Conservation (phyloP, 441 rosid species). For the Populus hybrid region DNA sequence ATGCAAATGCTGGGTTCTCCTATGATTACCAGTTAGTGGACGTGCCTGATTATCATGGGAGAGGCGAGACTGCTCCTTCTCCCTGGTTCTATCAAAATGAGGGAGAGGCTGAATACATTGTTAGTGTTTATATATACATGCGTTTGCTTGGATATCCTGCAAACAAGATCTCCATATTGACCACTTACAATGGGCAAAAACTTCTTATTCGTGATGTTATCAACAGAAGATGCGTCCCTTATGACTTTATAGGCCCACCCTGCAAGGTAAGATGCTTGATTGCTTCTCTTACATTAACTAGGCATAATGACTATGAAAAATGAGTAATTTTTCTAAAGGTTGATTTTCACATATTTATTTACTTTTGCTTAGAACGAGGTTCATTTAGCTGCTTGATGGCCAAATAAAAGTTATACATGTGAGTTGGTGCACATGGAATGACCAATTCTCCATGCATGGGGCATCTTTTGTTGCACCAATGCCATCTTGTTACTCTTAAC, state of each 20-base stretch:
- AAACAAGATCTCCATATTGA: constrained; percentile 89
- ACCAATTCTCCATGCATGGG: neutral
- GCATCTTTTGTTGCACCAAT: neutral
- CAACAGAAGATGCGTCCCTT: constrained; percentile 90
- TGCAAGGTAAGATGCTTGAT: constrained; percentile 57
- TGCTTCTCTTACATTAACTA: too few species aligned
- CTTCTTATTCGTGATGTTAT: constrained; percentile 84
- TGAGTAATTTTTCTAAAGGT: too few species aligned
- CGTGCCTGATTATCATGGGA: constrained; percentile 92
- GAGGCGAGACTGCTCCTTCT: constrained; percentile 95
- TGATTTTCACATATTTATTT: too few species aligned
- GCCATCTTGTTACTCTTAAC: neutral
- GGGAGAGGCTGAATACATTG: constrained; percentile 98
- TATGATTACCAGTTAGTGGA: constrained; percentile 93
- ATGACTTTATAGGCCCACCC: constrained; percentile 88
- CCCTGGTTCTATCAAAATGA: constrained; percentile 99
- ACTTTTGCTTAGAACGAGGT: neutral
- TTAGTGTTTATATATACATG: constrained; percentile 81
- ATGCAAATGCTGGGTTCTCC: constrained; percentile 94
- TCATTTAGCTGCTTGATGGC: neutral
- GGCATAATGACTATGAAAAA: neutral
- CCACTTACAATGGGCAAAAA: constrained; percentile 98
- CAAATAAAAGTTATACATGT: neutral
- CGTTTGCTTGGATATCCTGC: constrained; percentile 96
- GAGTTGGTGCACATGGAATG: neutral